These are phyloP conservation scores for Penicillium brasilianum DNA, from an alignment of 2,329 filamentous ascomycete species.

Conservation along the genomic window DNA sequence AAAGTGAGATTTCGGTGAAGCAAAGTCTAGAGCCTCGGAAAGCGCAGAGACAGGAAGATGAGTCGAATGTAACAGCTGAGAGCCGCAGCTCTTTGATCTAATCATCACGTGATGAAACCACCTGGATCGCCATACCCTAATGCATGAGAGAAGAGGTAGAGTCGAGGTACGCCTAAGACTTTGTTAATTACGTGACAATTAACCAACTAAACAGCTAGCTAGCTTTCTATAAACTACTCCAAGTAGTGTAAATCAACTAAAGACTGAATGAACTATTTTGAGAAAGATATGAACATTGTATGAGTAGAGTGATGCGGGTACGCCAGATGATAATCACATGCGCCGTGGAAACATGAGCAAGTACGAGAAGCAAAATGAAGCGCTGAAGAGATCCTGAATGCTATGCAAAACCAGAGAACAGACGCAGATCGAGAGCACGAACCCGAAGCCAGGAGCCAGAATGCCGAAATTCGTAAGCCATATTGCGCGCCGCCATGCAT, in stretches of 20 bases:
- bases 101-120: conserved; percentile 27
- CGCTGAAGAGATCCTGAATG: conserved; percentile 35
- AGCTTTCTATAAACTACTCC: too few relatives aligned
- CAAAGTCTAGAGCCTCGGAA: conserved; percentile 26
- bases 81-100: conserved; percentile 25
- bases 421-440: conserved; percentile 33
- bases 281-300: conserved; percentile 1
- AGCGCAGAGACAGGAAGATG: conserved; percentile 11
- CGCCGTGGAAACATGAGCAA: not conserved
- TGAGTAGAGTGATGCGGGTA: conserved; percentile 27
- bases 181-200: too few relatives aligned
- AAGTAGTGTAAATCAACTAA: not conserved
- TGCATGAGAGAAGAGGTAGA: not conserved
- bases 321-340: conserved; percentile 15
- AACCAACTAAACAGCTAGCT: too few relatives aligned
- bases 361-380: conserved; percentile 13
- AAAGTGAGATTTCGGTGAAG: conserved; percentile 20
- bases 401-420: conserved; percentile 33
- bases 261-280: not conserved
- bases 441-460: conserved; percentile 34
- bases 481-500: conserved; percentile 37
- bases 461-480: conserved; percentile 37
- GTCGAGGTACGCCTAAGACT: not conserved
- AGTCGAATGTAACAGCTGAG: conserved; percentile 17
- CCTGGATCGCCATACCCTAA: conserved; percentile 16